Percentiles rank a stretch among this genome's conserved stretches.
Conservation (phyloP, 306 rosid species). For the Hippophae gyantsensis region DNA sequence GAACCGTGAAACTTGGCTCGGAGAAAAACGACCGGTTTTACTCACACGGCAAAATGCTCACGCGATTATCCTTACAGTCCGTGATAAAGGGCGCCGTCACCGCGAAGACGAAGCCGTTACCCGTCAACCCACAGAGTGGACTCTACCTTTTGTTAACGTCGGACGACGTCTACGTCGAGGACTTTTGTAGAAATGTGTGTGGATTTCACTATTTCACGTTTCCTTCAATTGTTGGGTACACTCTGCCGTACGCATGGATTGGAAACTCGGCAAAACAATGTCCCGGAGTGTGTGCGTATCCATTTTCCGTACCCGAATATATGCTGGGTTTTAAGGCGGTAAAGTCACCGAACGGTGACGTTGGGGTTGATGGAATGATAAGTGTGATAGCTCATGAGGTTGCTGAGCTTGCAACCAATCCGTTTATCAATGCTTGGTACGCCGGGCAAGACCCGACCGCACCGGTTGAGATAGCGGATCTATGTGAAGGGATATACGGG, state of each 20-base stretch:
- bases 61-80: slow-evolving; percentile 63
- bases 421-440: slow-evolving; percentile 86
- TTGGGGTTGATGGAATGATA: slow-evolving; percentile 90
- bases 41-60: slow-evolving; percentile 73
- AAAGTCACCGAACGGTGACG: slow-evolving; percentile 81
- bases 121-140: slow-evolving; percentile 49
- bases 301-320: slow-evolving; percentile 61
- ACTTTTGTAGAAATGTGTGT: slow-evolving; percentile 80
- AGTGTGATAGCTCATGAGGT: slow-evolving; percentile 88
- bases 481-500: slow-evolving; percentile 93
- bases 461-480: slow-evolving; percentile 94
- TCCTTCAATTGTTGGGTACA: slow-evolving; percentile 78
- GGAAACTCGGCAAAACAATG: slow-evolving; percentile 76
- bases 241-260: slow-evolving; percentile 90
- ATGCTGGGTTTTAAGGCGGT: slow-evolving; percentile 56
- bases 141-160: slow-evolving; percentile 66
- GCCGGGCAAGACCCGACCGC: slow-evolving; percentile 83
- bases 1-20: slow-evolving; percentile 45
- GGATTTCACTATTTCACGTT: slow-evolving; percentile 96
- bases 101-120: slow-evolving; percentile 48
- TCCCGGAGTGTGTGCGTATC: slow-evolving; percentile 78
- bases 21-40: slow-evolving; percentile 86
- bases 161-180: slow-evolving; percentile 78
- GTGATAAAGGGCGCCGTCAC: slow-evolving; percentile 79
- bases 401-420: slow-evolving; percentile 86